Evolutionary conservation across 306 rosid species (phyloP).

Genomic region (Datisca glomerata): DNA sequence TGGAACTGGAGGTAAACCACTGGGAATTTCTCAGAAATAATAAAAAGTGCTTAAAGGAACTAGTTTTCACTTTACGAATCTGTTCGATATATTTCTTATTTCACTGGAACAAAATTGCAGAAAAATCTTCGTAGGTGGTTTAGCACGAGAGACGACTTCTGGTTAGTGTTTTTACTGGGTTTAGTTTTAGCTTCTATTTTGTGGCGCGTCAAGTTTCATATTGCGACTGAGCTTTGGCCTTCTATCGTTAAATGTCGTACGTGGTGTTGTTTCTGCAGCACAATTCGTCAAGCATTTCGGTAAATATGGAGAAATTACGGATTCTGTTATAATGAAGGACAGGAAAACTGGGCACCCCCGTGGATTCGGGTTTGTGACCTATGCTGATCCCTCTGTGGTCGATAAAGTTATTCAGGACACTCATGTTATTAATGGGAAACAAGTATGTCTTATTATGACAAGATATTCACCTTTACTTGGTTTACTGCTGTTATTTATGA

Average conservation of each 20-base stretch:
- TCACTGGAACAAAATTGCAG: slow-evolving; percentile 40
- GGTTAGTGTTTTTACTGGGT: slow-evolving; percentile 47
- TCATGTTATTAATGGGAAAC: slow-evolving; percentile 76
- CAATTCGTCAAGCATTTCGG: slow-evolving; percentile 83
- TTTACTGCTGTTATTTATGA: background rate
- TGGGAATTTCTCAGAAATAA: too few relatives aligned
- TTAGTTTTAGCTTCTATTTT: background rate
- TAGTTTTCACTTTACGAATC: background rate
- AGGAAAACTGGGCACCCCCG: slow-evolving; percentile 90
- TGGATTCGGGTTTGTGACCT: slow-evolving; percentile 87
- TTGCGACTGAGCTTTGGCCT: background rate
- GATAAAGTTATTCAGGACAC: slow-evolving; percentile 75
- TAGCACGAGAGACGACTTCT: slow-evolving; percentile 86
- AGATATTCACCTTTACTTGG: background rate
- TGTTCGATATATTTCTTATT: slow-evolving; percentile 11
- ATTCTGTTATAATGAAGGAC: slow-evolving; percentile 93
- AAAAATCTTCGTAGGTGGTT: slow-evolving; percentile 93
- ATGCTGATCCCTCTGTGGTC: slow-evolving; percentile 72
- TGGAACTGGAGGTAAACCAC: too few relatives aligned
- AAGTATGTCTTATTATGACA: slow-evolving; percentile 30
- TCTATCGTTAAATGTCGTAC: background rate
- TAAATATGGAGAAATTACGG: slow-evolving; percentile 71
- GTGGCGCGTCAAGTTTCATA: background rate
- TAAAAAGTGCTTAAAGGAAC: too few relatives aligned
- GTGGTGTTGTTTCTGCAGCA: slow-evolving; percentile 36